A percentile compares a stretch with the other conserved stretches of the same genome.
These are phyloP conservation scores for Phialophora expanda DNA, from an alignment of 2,329 filamentous ascomycete genomes.

Conservation along the genomic window DNA sequence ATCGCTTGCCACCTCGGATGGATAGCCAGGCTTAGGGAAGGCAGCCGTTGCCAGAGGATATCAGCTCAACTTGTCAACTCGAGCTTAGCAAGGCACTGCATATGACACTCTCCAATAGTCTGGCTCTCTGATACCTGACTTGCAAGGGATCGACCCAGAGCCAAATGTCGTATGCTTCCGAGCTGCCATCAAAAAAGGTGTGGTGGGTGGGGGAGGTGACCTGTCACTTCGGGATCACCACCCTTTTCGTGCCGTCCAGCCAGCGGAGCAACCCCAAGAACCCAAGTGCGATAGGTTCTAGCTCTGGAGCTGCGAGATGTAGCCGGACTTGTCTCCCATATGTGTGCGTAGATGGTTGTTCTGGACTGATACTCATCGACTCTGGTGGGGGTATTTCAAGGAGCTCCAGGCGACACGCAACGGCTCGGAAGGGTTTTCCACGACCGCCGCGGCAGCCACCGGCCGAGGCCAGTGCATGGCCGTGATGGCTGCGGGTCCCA, in stretches of 20 bases:
- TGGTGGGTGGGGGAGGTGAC: constrained; percentile 10
- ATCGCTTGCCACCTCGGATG: constrained; percentile 13
- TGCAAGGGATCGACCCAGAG: constrained; percentile 7
- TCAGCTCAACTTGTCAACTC: constrained; percentile 17
- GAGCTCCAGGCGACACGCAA: background rate
- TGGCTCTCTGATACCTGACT: background rate
- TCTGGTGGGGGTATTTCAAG: background rate
- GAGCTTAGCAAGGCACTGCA: constrained; percentile 16
- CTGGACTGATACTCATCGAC: background rate
- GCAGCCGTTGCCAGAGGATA: background rate
- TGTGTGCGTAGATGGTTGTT: background rate
- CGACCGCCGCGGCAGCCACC: background rate
- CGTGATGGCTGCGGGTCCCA: background rate
- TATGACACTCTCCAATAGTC: constrained; percentile 2
- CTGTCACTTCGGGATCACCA: constrained; percentile 18
- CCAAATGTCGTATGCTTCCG: constrained; percentile 3
- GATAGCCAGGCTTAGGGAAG: constrained; percentile 4
- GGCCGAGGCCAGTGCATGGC: background rate
- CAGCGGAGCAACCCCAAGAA: background rate
- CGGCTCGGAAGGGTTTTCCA: background rate
- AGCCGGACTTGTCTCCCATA: background rate
- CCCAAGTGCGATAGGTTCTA: background rate
- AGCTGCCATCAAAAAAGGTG: background rate
- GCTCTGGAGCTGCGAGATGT: background rate
- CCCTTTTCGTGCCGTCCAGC: constrained; percentile 11